Conservation (phyloP, 352 stramenopile species). For the Phytophthora pini region DNA sequence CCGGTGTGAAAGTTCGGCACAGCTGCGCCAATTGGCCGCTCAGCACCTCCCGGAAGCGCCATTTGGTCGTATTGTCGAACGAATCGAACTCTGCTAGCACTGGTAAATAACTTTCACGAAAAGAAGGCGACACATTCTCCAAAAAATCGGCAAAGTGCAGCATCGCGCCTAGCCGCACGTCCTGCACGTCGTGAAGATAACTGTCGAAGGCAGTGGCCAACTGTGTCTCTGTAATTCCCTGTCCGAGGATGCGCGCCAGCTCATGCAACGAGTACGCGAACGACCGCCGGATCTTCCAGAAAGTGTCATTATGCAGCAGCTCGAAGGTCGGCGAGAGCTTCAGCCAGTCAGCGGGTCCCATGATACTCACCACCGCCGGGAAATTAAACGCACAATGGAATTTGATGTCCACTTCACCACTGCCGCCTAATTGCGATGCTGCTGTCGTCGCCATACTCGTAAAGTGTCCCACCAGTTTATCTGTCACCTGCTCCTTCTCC, state of each 20-base stretch:
- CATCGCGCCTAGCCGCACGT: constrained; percentile 86
- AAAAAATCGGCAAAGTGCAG: constrained; percentile 90
- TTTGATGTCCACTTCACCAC: constrained; percentile 88
- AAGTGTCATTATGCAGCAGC: constrained; percentile 76
- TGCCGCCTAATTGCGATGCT: constrained; percentile 65
- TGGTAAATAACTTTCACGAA: constrained; percentile 82
- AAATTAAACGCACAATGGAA: constrained; percentile 94
- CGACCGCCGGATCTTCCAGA: constrained; percentile 93
- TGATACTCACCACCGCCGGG: constrained; percentile 86
- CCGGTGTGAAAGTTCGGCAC: constrained; percentile 70
- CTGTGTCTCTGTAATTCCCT: constrained; percentile 80
- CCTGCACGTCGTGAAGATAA: constrained; percentile 84
- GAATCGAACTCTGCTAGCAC: constrained; percentile 76
- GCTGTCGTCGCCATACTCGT: constrained; percentile 81
- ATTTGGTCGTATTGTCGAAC: constrained; percentile 81
- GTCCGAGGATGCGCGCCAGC: constrained; percentile 79
- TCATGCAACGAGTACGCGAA: constrained; percentile 94
- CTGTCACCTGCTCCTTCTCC: constrained; percentile 81
- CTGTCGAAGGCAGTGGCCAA: constrained; percentile 84
- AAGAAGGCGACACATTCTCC: constrained; percentile 65
- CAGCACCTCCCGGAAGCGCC: constrained; percentile 81
- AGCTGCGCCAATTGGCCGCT: constrained; percentile 78
- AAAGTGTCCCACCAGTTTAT: constrained; percentile 86
- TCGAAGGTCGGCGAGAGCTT: constrained; percentile 86
- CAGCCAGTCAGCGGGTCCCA: constrained; percentile 72